Evolutionary conservation across 305 asterid genomes (phyloP), one percentile per base, ranked within the genome.

Genomic region (Andrographis paniculata): DNA sequence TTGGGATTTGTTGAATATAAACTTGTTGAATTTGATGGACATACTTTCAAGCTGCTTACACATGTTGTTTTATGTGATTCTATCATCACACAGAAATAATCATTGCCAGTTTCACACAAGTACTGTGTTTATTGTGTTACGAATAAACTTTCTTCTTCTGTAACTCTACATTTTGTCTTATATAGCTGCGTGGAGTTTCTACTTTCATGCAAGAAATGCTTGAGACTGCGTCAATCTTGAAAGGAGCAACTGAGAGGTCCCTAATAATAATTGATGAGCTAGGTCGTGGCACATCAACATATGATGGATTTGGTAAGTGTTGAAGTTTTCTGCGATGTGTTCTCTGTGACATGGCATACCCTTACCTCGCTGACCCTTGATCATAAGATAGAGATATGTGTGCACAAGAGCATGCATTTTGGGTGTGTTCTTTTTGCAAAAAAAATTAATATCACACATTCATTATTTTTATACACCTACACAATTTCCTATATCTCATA

Each of bases 121-220:
- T n/a, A n/a, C n/a, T n/a, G n/a, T n/a, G n/a, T n/a, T n/a, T n/a
- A n/a, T n/a, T n/a, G n/a, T n/a, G n/a, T n/a, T n/a, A n/a, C n/a
- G n/a, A n/a, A n/a, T n/a, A n/a, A n/a, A n/a, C n/a, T n/a, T n/a
- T n/a, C n/a, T n/a, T n/a, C n/a, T n/a, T n/a, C n/a, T n/a, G n/a
- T n/a, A n/a, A n/a, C n/a, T n/a, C n/a, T n/a, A n/a, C n/a, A n/a
- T 45, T 53, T 42, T 48, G 55, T 51, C 42, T 59, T 67, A 11
- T 56, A 62, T 62, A 91, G 96, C 68, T 77, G 50, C 96, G 96
- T 7, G 96, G 99, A 69, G 95, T 91, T 77, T 91, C 99, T 48
- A 91, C 99, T 8, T 91, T 91, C 78, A 91, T 91, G 99, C 99
- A 91, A 82, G 96, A 91, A 71, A 91, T 91, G 99, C 89, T 91